A percentile compares a stretch with the other conserved stretches of the same genome.
Evolutionary conservation across 495 filamentous ascomycete species (phyloP).

Genomic region (Penicillium desertorum): DNA sequence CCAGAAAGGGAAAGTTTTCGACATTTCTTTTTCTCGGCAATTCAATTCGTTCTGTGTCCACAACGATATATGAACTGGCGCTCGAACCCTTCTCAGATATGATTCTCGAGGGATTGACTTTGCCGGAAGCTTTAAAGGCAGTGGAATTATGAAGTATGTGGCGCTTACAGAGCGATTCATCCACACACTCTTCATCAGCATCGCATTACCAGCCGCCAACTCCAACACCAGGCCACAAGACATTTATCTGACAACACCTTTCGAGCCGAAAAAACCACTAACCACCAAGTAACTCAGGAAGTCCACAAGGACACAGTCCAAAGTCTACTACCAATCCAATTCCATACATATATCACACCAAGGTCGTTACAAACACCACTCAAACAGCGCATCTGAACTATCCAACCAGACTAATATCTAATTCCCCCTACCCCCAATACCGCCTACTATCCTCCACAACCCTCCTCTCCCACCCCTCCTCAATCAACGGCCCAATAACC

Average conservation of each 20-base stretch:
- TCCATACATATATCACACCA: background rate
- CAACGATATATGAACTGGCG: background rate
- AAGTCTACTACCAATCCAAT: background rate
- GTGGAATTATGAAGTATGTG: too few relatives aligned
- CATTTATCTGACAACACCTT: background rate
- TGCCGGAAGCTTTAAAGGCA: too few relatives aligned
- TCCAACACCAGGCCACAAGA: background rate
- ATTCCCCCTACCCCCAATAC: constrained; percentile 40
- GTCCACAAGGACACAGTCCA: background rate
- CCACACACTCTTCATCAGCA: background rate
- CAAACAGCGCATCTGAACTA: background rate
- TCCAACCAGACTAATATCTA: background rate
- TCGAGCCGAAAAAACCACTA: background rate
- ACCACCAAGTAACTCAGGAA: background rate
- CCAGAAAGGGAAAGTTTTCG: background rate
- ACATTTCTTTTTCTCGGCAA: background rate
- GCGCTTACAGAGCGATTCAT: too few relatives aligned
- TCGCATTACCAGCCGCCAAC: background rate
- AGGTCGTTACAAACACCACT: background rate
- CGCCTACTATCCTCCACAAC: constrained; percentile 46
- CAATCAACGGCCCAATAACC: constrained; percentile 44
- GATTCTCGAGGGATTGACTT: too few relatives aligned
- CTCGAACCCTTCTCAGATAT: too few relatives aligned
- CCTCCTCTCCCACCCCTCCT: constrained; percentile 42
- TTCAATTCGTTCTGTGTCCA: background rate